These are phyloP conservation scores for Jatropha curcas DNA, from an alignment of 345 rosid species.

Conservation along the genomic window DNA sequence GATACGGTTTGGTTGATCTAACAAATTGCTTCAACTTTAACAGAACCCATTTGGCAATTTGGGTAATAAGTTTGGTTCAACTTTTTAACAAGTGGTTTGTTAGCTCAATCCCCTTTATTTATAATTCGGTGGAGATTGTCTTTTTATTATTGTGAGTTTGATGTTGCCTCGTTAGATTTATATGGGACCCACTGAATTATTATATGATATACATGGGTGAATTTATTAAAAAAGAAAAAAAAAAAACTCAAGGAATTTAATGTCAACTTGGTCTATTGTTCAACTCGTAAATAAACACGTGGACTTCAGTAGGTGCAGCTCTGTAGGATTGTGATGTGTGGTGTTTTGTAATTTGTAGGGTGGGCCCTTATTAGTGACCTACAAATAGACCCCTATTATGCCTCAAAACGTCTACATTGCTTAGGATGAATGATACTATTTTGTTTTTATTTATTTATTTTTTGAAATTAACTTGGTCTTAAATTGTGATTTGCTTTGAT, in stretches of 20 bases:
- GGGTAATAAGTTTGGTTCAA: not conserved
- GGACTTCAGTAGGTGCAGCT: not conserved
- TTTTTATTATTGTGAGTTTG: not conserved
- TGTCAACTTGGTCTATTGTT: conserved; percentile 5
- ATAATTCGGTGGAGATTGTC: conserved; percentile 20
- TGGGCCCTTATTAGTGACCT: conserved; percentile 6
- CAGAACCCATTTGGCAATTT: not conserved
- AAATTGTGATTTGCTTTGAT: too few species aligned
- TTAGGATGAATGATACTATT: not conserved
- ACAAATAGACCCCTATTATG: not conserved
- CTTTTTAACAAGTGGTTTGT: not conserved
- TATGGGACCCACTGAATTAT: not conserved
- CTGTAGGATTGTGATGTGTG: not conserved
- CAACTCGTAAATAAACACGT: conserved; percentile 10
- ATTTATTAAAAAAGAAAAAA: not conserved
- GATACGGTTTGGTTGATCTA: not conserved
- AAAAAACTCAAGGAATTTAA: not conserved
- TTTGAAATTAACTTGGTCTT: too few species aligned
- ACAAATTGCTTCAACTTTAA: not conserved
- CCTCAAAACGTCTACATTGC: not conserved
- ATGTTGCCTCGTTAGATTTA: not conserved
- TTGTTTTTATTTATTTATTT: not conserved
- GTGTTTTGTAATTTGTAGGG: not conserved
- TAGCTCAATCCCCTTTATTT: not conserved
- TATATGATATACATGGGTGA: not conserved